Base-by-base conservation (phyloP, 495 filamentous ascomycete species). In the Talaromyces wortmannii region DNA sequence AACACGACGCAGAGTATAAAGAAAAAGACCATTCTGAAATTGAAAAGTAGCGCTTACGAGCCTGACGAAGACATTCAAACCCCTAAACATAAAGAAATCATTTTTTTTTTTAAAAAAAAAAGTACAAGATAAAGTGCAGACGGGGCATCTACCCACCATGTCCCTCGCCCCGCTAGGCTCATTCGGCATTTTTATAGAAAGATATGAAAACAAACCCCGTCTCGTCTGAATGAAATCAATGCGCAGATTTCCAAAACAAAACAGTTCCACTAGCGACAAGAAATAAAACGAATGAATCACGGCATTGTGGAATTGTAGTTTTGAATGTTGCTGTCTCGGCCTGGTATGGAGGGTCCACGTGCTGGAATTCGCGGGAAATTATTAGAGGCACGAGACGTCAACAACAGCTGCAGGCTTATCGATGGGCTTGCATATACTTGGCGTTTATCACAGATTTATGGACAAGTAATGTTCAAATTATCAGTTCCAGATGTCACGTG, bases 1-100 rank as follows among this genome's bases (percentile, higher is more conserved):
- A 43, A 56, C 7, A 77, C 81, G 0, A 76, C 72, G 61, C 83
- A 86, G 58, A 87, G 74, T 15, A 80, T 56, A 31, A 81, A 82
- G 48, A 88, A 78, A 11, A 87, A 74, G 66, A 83, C 85, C 6
- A 84, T 66, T 60, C 87, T 88, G 45, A 79, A 69, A 57, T 88
- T 85, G 48, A 16, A 23, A 23, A 40, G 5, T 13, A 40, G 36
- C 13, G 23, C 13, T 40, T 40, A 13, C 36, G 36, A 40, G 8
- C 8, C 36, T 8, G 13, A 40, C 13, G 36, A 40, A 13, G 8
- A 13, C 2, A 40, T 40, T 13, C 36, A 40, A 40, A 40, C 36
- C 8, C 13, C 36, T 10, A 23, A 23, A 23, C 23, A 23, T 1
- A 23, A 23, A 23, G 23, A 23, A 23, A 23, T 4, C 1, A 4